Evolutionary conservation across 2,329 filamentous ascomycete genomes (phyloP).

Genomic region (Chaetomium olivaceum): DNA sequence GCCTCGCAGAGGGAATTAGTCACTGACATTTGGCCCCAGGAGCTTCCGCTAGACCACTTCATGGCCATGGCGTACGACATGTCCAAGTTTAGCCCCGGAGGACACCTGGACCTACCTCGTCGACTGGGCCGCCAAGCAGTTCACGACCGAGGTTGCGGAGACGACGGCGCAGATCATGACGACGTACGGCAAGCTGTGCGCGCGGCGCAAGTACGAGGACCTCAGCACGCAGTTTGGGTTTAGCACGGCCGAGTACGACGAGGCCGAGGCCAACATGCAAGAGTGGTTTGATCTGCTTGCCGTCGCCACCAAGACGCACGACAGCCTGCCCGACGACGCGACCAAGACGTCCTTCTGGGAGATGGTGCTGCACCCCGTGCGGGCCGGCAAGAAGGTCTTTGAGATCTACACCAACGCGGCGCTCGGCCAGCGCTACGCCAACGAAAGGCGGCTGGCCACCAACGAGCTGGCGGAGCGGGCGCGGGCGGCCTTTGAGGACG

Average conservation of each 20-base stretch:
- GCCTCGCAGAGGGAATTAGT: background rate
- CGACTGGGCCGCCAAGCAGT: constrained; percentile 51
- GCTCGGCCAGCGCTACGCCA: constrained; percentile 47
- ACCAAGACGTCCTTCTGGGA: constrained; percentile 53
- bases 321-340: constrained; percentile 45
- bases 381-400: constrained; percentile 54
- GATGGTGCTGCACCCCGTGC: constrained; percentile 56
- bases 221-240: constrained; percentile 43
- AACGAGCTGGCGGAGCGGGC: constrained; percentile 46
- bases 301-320: constrained; percentile 48
- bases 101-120: constrained; percentile 49
- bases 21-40: constrained; percentile 29
- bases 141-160: constrained; percentile 46
- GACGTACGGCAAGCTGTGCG: constrained; percentile 44
- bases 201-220: constrained; percentile 42
- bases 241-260: constrained; percentile 58
- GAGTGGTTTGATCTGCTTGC: constrained; percentile 51
- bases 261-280: constrained; percentile 54
- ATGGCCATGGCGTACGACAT: constrained; percentile 58
- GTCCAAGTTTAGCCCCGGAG: constrained; percentile 34
- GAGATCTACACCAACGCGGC: constrained; percentile 51
- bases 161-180: constrained; percentile 50
- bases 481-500: constrained; percentile 45
- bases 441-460: constrained; percentile 48
- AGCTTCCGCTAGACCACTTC: constrained; percentile 55